phyloP scores from a whole-genome alignment of 176 grass and related monocot species.

The Avena atlantica region DNA sequence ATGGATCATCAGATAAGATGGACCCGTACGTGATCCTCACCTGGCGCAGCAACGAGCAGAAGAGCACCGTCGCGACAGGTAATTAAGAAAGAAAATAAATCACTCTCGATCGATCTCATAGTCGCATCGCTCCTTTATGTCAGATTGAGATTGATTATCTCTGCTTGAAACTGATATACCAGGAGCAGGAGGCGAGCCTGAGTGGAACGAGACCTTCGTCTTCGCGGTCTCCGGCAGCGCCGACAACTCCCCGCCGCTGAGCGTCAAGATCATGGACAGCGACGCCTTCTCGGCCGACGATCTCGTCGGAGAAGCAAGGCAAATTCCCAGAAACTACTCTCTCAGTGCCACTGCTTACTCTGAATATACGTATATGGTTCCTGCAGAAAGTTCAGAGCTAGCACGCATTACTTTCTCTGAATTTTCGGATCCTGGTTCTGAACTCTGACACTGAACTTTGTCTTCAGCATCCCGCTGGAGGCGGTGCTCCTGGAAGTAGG shows the following conservation, averaged over 20 bases:
- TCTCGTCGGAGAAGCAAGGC: slow-evolving; percentile 82
- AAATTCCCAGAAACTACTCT: not conserved
- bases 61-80: slow-evolving; percentile 66
- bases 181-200: slow-evolving; percentile 74
- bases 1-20: slow-evolving; percentile 58
- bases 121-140: too few species aligned
- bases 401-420: too few species aligned
- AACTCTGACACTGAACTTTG: not conserved
- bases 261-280: slow-evolving; percentile 87
- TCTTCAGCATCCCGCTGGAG: slow-evolving; percentile 65
- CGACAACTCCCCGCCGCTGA: slow-evolving; percentile 32
- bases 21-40: slow-evolving; percentile 71
- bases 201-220: slow-evolving; percentile 93
- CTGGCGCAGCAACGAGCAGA: slow-evolving; percentile 65
- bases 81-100: not conserved
- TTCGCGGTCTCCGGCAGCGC: slow-evolving; percentile 59
- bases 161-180: not conserved
- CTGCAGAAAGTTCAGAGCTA: too few species aligned
- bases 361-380: too few species aligned
- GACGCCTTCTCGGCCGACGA: slow-evolving; percentile 64
- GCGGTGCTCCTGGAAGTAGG: slow-evolving; percentile 57
- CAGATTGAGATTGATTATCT: too few species aligned
- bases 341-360: too few species aligned
- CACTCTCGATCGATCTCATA: too few species aligned
- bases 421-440: too few species aligned